These are phyloP conservation scores for Nicotiana attenuata DNA, from an alignment of 257 asterid genomes.

Conservation along the genomic window DNA sequence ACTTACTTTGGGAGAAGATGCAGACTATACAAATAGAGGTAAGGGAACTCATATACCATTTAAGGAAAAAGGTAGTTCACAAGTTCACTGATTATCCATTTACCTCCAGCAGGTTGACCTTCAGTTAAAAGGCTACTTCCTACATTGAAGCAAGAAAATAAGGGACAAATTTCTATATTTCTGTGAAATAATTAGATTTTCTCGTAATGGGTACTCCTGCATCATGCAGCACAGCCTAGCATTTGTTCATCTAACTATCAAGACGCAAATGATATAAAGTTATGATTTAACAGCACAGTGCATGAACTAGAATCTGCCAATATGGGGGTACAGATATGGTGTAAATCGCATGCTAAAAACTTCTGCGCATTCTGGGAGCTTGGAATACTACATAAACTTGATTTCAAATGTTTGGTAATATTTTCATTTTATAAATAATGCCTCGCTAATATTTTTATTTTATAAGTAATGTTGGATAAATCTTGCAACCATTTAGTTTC, in stretches of 20 bases:
- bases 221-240: background rate
- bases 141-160: background rate
- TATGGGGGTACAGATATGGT: background rate
- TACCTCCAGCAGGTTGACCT: conserved; percentile 5
- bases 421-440: background rate
- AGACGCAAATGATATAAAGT: background rate
- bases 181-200: background rate
- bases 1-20: background rate
- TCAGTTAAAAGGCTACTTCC: background rate
- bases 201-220: background rate
- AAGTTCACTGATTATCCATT: background rate
- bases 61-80: background rate
- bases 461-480: background rate
- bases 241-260: background rate
- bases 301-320: background rate
- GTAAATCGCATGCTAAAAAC: background rate
- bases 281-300: background rate
- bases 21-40: background rate
- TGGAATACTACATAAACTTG: background rate
- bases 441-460: too few species aligned
- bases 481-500: background rate
- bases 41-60: background rate
- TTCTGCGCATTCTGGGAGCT: background rate
- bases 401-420: background rate
- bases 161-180: background rate